These are phyloP conservation scores for Populus pruinosa DNA, from an alignment of 345 rosid species.

Conservation along the genomic window DNA sequence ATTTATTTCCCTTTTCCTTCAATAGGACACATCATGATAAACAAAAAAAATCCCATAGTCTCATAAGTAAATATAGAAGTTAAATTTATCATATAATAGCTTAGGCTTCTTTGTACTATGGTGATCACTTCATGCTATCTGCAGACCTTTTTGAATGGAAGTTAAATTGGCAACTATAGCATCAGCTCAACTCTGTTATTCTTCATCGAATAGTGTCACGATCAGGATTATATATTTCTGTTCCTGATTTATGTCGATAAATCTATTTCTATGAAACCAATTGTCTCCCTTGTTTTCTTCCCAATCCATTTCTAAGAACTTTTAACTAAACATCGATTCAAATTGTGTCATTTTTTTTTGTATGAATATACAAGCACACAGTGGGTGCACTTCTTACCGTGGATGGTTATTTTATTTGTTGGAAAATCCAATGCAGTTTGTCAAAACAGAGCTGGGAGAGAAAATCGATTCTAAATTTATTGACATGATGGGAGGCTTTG, in stretches of 20 bases:
- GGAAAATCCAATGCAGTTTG: constrained; percentile 59
- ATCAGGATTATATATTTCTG: not conserved
- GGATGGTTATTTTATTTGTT: not conserved
- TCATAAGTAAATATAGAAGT: not conserved
- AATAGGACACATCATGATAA: not conserved
- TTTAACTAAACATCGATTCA: not conserved
- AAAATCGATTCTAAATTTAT: constrained; percentile 24
- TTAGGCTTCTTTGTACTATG: not conserved
- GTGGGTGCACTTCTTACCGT: not conserved
- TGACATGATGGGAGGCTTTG: constrained; percentile 60
- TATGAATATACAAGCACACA: not conserved
- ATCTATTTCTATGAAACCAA: not conserved
- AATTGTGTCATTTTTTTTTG: not conserved
- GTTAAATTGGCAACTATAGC: not conserved
- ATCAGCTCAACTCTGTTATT: not conserved
- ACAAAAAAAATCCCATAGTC: not conserved
- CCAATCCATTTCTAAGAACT: not conserved
- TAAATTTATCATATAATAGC: not conserved
- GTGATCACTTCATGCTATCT: not conserved
- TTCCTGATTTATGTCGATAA: constrained; percentile 5
- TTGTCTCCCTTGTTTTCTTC: not conserved
- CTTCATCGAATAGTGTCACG: no score
- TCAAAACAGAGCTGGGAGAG: constrained; percentile 58
- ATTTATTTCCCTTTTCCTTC: not conserved
- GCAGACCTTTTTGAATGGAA: not conserved